These are phyloP conservation scores for Nothophaeocryptopus gaeumannii DNA, from an alignment of 2,329 filamentous ascomycete species.

Conservation along the genomic window DNA sequence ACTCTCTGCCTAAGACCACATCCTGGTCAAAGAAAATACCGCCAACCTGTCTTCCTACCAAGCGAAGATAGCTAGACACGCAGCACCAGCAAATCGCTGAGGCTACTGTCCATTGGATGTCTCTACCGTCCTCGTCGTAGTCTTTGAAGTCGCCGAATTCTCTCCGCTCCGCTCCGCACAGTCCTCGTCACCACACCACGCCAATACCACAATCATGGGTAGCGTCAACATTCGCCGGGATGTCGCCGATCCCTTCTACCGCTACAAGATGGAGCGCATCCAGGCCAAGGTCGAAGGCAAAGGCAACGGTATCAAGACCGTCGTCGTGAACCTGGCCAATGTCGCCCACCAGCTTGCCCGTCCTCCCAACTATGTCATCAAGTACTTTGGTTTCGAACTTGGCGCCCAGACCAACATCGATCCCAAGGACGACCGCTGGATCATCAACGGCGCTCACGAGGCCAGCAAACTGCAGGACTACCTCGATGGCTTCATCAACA, in stretches of 20 bases:
- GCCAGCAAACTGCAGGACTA: slow-evolving; percentile 94
- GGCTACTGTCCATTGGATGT: slow-evolving; percentile 53
- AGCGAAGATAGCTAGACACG: slow-evolving; percentile 18
- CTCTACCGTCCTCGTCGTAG: slow-evolving; percentile 42
- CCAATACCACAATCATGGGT: slow-evolving; percentile 72
- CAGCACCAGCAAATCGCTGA: slow-evolving; percentile 31
- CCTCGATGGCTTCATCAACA: slow-evolving; percentile 96
- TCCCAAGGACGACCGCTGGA: slow-evolving; percentile 97
- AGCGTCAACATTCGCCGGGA: slow-evolving; percentile 98
- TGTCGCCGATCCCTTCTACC: slow-evolving; percentile 98
- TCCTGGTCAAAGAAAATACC: slow-evolving; percentile 13
- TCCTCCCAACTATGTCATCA: slow-evolving; percentile 93
- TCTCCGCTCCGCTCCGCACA: slow-evolving; percentile 3
- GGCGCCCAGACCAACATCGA: slow-evolving; percentile 98
- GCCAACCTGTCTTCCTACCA: slow-evolving; percentile 15
- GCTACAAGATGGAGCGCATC: slow-evolving; percentile 99
- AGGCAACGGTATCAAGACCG: slow-evolving; percentile 98
- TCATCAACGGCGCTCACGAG: slow-evolving; percentile 98
- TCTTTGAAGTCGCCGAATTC: slow-evolving; percentile 11
- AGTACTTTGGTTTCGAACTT: slow-evolving; percentile 99
- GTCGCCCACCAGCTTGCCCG: slow-evolving; percentile 89
- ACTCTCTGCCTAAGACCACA: slow-evolving; percentile 25
- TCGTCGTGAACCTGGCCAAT: slow-evolving; percentile 93
- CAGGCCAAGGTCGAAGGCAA: slow-evolving; percentile 99
- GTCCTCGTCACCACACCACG: slow-evolving; percentile 16